Evolutionary conservation across 306 rosid species (phyloP).

Genomic region (Sicyos baderoa): DNA sequence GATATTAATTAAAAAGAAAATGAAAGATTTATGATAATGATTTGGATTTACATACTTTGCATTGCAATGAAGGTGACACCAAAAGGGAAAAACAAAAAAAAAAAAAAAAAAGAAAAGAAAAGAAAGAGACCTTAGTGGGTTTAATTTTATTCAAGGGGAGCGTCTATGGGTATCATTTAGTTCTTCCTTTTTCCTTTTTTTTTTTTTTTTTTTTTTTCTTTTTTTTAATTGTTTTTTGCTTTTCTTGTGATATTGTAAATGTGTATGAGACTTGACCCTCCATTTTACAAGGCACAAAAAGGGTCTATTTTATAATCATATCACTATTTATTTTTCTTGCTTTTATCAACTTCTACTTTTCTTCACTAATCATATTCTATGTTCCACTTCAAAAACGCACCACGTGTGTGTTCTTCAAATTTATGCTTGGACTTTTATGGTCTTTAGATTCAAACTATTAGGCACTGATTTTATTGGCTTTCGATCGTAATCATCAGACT

Average conservation of each 20-base stretch:
- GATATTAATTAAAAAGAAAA: too few species aligned
- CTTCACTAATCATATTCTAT: too few species aligned
- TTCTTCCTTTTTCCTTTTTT: not conserved
- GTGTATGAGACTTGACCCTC: slow-evolving; percentile 7
- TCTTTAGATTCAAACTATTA: not conserved
- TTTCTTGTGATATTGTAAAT: not conserved
- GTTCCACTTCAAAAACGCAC: too few species aligned
- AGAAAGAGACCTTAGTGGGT: not conserved
- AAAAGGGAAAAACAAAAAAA: not conserved
- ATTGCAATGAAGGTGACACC: slow-evolving; percentile 5
- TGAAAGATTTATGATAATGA: not conserved
- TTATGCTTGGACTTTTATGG: too few species aligned
- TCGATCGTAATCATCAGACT: too few species aligned
- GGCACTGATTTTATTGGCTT: too few species aligned
- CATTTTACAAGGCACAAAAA: not conserved
- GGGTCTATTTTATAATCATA: slow-evolving; percentile 1
- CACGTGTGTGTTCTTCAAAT: not conserved
- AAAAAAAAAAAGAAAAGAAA: not conserved
- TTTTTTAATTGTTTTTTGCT: not conserved
- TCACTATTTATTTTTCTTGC: not conserved
- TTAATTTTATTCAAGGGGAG: slow-evolving; percentile 12
- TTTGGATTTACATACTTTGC: slow-evolving; percentile 6
- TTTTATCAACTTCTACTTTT: not conserved
- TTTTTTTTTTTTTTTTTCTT: not conserved
- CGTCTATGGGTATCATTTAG: slow-evolving; percentile 19